These are phyloP conservation scores for Yarrowia porcina DNA, from an alignment of 805 yeast genomes.

Conservation along the genomic window DNA sequence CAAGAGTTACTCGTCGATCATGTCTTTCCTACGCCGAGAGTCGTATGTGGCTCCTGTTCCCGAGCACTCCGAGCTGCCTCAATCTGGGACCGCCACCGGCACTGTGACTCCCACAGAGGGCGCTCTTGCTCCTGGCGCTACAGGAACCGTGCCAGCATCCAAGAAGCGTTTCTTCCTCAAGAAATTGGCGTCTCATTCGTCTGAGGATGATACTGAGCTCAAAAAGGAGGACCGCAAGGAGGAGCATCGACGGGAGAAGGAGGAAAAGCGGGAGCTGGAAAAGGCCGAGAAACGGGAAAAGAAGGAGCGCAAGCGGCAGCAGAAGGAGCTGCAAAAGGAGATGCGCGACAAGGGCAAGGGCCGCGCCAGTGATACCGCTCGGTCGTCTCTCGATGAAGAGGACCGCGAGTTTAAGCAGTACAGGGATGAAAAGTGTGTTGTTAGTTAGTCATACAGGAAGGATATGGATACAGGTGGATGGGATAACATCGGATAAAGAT, in stretches of 20 bases:
- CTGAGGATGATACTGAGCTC: not conserved
- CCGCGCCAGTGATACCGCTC: not conserved
- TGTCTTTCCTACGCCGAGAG: constrained; percentile 7
- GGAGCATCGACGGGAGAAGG: not conserved
- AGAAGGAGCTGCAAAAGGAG: not conserved
- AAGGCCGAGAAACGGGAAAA: constrained; percentile 4
- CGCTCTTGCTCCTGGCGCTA: not conserved
- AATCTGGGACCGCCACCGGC: not conserved
- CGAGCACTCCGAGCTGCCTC: not conserved
- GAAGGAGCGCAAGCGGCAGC: constrained; percentile 16
- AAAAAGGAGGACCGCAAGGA: not conserved
- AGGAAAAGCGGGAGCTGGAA: not conserved
- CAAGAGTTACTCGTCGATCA: constrained; percentile 21
- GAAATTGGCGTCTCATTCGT: constrained; percentile 17
- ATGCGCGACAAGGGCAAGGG: constrained; percentile 7
- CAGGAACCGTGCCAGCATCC: not conserved
- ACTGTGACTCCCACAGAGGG: constrained; percentile 3
- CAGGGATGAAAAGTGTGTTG: constrained; percentile 15
- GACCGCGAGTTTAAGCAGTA: constrained; percentile 14
- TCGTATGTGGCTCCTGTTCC: constrained; percentile 3
- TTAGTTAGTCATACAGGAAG: not conserved
- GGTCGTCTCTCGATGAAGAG: constrained; percentile 15
- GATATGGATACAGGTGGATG: not conserved
- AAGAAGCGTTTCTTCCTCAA: constrained; percentile 17
- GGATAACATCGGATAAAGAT: no score